Conservation (phyloP, 2,329 filamentous ascomycete genomes). For the Verticillium klebahnii region DNA sequence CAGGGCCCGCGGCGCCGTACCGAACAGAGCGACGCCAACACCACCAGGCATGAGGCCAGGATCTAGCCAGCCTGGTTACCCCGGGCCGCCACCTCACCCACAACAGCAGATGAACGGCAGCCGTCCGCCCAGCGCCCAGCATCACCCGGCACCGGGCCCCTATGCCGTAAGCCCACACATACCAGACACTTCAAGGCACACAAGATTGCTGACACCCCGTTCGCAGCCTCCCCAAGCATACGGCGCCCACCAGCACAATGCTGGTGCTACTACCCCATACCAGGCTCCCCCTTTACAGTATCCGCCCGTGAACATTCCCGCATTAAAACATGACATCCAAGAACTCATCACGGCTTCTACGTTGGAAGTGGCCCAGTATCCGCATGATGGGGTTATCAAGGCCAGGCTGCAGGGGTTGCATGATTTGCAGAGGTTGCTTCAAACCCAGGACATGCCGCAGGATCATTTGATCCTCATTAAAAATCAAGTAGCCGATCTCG, state of each 20-base stretch:
- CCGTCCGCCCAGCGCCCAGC: conserved; percentile 13
- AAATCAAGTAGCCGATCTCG: conserved; percentile 76
- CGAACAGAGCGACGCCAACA: conserved; percentile 69
- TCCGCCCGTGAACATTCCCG: conserved; percentile 36
- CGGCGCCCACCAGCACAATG: neutral
- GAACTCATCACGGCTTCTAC: conserved; percentile 70
- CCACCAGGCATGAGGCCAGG: conserved; percentile 51
- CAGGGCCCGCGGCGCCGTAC: conserved; percentile 28
- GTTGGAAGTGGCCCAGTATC: conserved; percentile 69
- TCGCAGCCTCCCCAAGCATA: neutral
- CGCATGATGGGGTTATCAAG: conserved; percentile 70
- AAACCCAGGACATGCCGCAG: conserved; percentile 70
- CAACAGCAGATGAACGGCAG: conserved; percentile 25
- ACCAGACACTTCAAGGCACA: neutral
- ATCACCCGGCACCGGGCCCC: conserved; percentile 3
- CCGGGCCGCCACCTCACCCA: conserved; percentile 29
- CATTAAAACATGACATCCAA: conserved; percentile 78
- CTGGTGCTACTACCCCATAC: neutral
- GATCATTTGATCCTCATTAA: conserved; percentile 82
- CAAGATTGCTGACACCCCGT: neutral
- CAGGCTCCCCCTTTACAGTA: neutral
- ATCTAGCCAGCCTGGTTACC: conserved; percentile 26
- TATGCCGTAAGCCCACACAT: conserved; percentile 1
- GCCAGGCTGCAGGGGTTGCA: conserved; percentile 79
- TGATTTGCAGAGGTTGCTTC: conserved; percentile 77